Percentiles rank a stretch among this genome's conserved stretches.
phyloP scores from a whole-genome alignment of 441 rosid genomes.

The Pelargonium citronellum region DNA sequence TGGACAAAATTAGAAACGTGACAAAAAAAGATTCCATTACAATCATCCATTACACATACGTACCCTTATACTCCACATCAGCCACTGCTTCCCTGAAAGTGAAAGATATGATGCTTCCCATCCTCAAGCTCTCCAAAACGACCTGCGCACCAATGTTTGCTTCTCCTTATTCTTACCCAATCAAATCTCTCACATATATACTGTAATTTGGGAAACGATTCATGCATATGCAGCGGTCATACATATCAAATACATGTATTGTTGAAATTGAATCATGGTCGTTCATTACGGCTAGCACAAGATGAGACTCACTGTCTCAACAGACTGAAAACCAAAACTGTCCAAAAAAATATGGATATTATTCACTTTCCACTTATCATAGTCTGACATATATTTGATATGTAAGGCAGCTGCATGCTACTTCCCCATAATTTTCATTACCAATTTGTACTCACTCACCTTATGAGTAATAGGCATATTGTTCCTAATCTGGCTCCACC shows the following conservation, averaged over 20 bases:
- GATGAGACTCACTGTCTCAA: too few relatives aligned
- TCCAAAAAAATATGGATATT: too few relatives aligned
- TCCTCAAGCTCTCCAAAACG: slow-evolving; percentile 56
- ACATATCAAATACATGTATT: too few relatives aligned
- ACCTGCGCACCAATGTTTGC: slow-evolving; percentile 32
- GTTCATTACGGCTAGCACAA: too few relatives aligned
- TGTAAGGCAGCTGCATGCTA: too few relatives aligned
- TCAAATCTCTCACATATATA: too few relatives aligned
- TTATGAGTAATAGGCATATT: slow-evolving; percentile 43
- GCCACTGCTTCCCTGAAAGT: slow-evolving; percentile 68
- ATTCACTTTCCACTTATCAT: too few relatives aligned
- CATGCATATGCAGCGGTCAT: too few relatives aligned
- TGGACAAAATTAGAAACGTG: neutral
- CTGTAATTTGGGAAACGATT: too few relatives aligned
- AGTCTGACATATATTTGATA: neutral
- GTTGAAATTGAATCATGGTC: too few relatives aligned
- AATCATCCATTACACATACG: neutral
- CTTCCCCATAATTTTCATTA: too few relatives aligned
- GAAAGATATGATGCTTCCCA: slow-evolving; percentile 71
- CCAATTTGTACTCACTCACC: slow-evolving; percentile 23
- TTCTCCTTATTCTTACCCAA: neutral
- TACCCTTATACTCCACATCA: slow-evolving; percentile 68
- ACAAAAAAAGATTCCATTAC: neutral
- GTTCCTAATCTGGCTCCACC: slow-evolving; percentile 54
- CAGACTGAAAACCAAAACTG: too few relatives aligned